phyloP scores from a whole-genome alignment of 805 yeast genomes.

The Ogataea saltuana region DNA sequence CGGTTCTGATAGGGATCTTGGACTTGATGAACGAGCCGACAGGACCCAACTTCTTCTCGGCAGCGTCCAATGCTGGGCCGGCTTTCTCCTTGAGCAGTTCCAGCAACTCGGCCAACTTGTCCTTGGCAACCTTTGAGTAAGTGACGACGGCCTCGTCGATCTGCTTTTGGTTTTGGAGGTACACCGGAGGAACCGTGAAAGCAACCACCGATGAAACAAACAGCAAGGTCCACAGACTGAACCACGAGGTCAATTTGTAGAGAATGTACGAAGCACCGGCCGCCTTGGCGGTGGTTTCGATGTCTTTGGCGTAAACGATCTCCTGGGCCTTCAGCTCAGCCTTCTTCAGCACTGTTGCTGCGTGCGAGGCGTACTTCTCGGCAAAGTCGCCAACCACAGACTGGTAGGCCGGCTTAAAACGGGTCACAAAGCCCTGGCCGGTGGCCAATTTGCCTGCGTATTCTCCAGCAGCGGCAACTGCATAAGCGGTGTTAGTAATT shows the following conservation, averaged over 20 bases:
- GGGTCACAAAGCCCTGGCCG: slow-evolving; percentile 80
- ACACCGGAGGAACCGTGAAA: slow-evolving; percentile 76
- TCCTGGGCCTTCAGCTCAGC: slow-evolving; percentile 56
- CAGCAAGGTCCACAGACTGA: slow-evolving; percentile 69
- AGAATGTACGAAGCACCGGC: slow-evolving; percentile 65
- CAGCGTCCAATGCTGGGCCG: slow-evolving; percentile 58
- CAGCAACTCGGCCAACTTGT: slow-evolving; percentile 47
- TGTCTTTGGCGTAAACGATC: slow-evolving; percentile 65
- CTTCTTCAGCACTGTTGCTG: slow-evolving; percentile 42
- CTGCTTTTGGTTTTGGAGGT: slow-evolving; percentile 72
- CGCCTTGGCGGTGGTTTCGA: slow-evolving; percentile 71
- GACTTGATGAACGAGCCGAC: slow-evolving; percentile 59
- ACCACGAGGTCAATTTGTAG: slow-evolving; percentile 71
- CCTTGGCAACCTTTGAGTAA: slow-evolving; percentile 47
- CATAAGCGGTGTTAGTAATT: slow-evolving; percentile 13
- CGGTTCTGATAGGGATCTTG: slow-evolving; percentile 65
- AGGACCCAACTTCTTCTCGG: slow-evolving; percentile 65
- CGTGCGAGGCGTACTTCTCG: slow-evolving; percentile 36
- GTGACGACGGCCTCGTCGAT: slow-evolving; percentile 64
- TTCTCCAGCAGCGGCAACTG: slow-evolving; percentile 71
- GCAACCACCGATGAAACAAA: slow-evolving; percentile 57
- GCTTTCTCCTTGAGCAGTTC: slow-evolving; percentile 42
- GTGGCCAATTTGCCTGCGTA: slow-evolving; percentile 68
- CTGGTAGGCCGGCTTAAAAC: slow-evolving; percentile 62
- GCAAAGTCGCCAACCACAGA: slow-evolving; percentile 34